phyloP scores from a whole-genome alignment of 306 rosid genomes.

The Cyamopsis tetragonoloba region DNA sequence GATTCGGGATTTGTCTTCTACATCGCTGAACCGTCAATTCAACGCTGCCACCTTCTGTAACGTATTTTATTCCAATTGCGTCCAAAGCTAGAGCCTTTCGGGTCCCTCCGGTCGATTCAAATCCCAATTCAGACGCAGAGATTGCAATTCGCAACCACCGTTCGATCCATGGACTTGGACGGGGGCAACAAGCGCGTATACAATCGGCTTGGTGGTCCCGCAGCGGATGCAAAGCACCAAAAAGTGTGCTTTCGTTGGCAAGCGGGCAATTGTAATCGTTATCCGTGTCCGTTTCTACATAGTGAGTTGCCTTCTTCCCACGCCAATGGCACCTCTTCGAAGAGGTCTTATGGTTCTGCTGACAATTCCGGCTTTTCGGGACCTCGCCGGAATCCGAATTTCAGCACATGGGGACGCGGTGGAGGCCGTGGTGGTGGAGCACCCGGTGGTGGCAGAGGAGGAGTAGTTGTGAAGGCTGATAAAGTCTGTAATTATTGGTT shows the following conservation, averaged over 20 bases:
- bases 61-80: not conserved
- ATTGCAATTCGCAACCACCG: not conserved
- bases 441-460: slow-evolving; percentile 33
- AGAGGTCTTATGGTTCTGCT: slow-evolving; percentile 51
- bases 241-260: slow-evolving; percentile 91
- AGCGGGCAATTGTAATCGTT: slow-evolving; percentile 87
- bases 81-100: not conserved
- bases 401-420: slow-evolving; percentile 50
- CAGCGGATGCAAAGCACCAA: slow-evolving; percentile 46
- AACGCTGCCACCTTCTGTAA: not conserved
- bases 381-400: slow-evolving; percentile 51
- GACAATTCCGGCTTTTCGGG: slow-evolving; percentile 49
- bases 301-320: slow-evolving; percentile 50
- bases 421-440: slow-evolving; percentile 38
- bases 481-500: slow-evolving; percentile 70
- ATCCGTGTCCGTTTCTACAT: slow-evolving; percentile 72
- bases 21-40: not conserved
- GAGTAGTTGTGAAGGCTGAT: slow-evolving; percentile 57
- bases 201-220: slow-evolving; percentile 53
- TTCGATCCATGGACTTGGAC: slow-evolving; percentile 62
- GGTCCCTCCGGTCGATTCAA: not conserved
- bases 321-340: slow-evolving; percentile 57
- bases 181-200: slow-evolving; percentile 79
- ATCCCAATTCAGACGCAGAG: not conserved
- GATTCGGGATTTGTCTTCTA: not conserved